A percentile compares a stretch with the other conserved stretches of the same genome.
Evolutionary conservation across 495 filamentous ascomycete species (phyloP).

Genomic region (Aspergillus coremiiformis): DNA sequence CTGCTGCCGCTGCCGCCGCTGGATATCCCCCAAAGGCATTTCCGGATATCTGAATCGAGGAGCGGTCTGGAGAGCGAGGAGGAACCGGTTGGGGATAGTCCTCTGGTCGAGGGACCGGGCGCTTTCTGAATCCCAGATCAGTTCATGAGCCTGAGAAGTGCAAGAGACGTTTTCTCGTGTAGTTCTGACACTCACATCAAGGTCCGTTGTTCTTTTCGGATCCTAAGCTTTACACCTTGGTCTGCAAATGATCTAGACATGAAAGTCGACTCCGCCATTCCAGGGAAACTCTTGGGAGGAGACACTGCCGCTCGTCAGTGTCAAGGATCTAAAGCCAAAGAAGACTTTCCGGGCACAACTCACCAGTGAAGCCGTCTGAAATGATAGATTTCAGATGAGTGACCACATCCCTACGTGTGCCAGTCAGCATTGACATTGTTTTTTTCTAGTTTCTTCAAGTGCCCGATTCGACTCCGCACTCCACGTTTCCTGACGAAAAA

Average conservation of each 20-base stretch:
- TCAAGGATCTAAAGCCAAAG: not conserved
- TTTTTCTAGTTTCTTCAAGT: not conserved
- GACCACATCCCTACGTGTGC: constrained; percentile 38
- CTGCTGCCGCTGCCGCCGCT: constrained; percentile 16
- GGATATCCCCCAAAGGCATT: constrained; percentile 32
- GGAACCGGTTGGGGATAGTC: constrained; percentile 32
- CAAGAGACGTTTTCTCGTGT: not conserved
- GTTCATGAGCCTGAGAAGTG: not conserved
- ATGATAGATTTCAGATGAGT: constrained; percentile 60
- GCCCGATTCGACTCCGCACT: not conserved
- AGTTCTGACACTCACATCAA: constrained; percentile 37
- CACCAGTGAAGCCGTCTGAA: constrained; percentile 69
- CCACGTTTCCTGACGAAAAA: not conserved
- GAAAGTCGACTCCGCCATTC: constrained; percentile 85
- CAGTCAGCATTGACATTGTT: not conserved
- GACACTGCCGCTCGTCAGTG: constrained; percentile 47
- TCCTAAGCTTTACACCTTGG: constrained; percentile 82
- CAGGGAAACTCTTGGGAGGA: constrained; percentile 72
- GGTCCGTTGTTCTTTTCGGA: constrained; percentile 75
- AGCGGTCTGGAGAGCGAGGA: constrained; percentile 37
- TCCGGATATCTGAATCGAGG: constrained; percentile 33
- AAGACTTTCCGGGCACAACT: constrained; percentile 11
- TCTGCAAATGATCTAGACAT: constrained; percentile 90
- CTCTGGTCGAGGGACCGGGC: constrained; percentile 30
- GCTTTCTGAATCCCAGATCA: constrained; percentile 30